Conservation (phyloP, 305 asterid genomes). For the Solanum hybrid region DNA sequence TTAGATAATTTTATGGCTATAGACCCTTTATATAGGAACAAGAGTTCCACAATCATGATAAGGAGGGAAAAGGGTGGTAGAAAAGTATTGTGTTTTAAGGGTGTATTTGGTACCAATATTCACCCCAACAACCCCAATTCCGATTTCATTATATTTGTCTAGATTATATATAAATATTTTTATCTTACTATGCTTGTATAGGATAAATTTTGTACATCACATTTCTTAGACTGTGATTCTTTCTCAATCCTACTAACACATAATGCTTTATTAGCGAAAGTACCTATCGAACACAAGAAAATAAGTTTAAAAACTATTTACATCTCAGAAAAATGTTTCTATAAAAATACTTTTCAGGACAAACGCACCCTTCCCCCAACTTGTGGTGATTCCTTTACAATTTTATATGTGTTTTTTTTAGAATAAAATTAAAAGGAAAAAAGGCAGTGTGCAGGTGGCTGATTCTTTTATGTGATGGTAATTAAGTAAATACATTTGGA, state of each 20-base stretch:
- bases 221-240: too few species aligned
- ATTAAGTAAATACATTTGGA: background rate
- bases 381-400: background rate
- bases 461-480: background rate
- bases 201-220: background rate
- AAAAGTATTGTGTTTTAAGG: too few species aligned
- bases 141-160: background rate
- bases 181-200: too few species aligned
- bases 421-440: background rate
- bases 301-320: background rate
- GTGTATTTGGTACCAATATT: too few species aligned
- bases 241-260: background rate
- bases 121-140: too few species aligned
- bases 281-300: background rate
- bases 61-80: background rate
- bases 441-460: background rate
- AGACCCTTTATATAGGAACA: background rate
- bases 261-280: too few species aligned
- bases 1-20: background rate
- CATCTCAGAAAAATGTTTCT: background rate
- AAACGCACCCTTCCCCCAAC: background rate
- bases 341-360: background rate
- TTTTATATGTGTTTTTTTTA: background rate
- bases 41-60: background rate
- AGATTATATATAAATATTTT: too few species aligned